Conservation (phyloP, 495 filamentous ascomycete genomes). For the Xylaria longipes region DNA sequence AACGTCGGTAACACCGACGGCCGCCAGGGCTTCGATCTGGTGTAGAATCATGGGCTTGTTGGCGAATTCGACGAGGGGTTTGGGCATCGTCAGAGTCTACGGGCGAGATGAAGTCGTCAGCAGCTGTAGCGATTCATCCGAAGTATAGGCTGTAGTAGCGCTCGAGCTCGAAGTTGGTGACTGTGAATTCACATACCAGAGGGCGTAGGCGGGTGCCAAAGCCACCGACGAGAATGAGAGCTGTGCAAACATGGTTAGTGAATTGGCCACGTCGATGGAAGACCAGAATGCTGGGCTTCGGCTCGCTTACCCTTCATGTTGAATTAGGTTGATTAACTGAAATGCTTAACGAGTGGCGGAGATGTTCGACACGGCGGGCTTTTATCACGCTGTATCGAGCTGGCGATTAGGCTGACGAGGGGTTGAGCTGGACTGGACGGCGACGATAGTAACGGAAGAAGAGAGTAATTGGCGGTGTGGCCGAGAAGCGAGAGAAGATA, state of each 20-base stretch:
- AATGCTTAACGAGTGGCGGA: slow-evolving; percentile 10
- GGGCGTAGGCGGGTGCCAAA: slow-evolving; percentile 98
- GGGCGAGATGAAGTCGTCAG: slow-evolving; percentile 34
- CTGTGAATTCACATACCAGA: slow-evolving; percentile 71
- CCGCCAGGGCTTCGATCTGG: slow-evolving; percentile 94
- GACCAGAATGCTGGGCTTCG: background rate
- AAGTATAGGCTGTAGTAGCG: background rate
- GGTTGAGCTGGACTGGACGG: background rate
- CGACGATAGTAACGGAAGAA: background rate
- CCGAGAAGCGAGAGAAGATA: background rate
- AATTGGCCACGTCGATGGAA: slow-evolving; percentile 1
- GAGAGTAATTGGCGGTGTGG: slow-evolving; percentile 11
- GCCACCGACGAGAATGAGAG: slow-evolving; percentile 98
- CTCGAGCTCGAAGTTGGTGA: background rate
- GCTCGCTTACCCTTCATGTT: slow-evolving; percentile 52
- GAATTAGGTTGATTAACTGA: slow-evolving; percentile 19
- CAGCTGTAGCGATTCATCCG: slow-evolving; percentile 20
- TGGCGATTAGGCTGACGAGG: background rate
- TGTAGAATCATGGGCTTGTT: slow-evolving; percentile 99
- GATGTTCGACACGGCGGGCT: slow-evolving; percentile 3
- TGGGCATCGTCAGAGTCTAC: slow-evolving; percentile 95
- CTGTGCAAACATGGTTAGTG: slow-evolving; percentile 58
- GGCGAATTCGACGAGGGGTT: slow-evolving; percentile 96
- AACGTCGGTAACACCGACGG: slow-evolving; percentile 96
- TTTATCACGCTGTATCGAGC: background rate